These are phyloP conservation scores for Aspergillus proliferans DNA, from an alignment of 2,329 filamentous ascomycete genomes.

Conservation along the genomic window DNA sequence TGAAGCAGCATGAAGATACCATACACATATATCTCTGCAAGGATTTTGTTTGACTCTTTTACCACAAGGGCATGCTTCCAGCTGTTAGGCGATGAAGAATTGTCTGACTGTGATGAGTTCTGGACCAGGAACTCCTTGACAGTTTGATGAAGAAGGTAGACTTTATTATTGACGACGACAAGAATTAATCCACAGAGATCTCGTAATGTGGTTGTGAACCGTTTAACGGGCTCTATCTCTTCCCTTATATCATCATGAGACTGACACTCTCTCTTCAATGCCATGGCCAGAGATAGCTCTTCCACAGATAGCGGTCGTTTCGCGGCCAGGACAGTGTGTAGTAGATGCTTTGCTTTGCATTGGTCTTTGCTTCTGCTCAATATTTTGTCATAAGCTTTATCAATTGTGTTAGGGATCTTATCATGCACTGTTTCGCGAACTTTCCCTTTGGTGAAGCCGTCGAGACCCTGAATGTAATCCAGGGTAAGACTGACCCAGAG, in stretches of 20 bases:
- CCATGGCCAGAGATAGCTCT: constrained; percentile 5
- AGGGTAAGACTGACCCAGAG: constrained; percentile 31
- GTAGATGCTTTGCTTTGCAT: neutral
- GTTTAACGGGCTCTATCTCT: constrained; percentile 1
- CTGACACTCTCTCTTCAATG: neutral
- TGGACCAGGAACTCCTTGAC: constrained; percentile 17
- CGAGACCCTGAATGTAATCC: neutral
- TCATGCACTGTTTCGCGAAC: neutral
- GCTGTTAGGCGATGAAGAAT: neutral
- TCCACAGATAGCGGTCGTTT: constrained; percentile 4
- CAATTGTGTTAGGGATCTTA: constrained; percentile 1
- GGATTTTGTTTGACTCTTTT: neutral
- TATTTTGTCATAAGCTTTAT: constrained; percentile 5
- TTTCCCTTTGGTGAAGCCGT: neutral
- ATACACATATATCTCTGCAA: constrained; percentile 6
- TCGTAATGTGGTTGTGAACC: constrained; percentile 6
- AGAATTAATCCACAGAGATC: constrained; percentile 14
- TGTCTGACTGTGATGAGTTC: neutral
- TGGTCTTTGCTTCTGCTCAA: constrained; percentile 1
- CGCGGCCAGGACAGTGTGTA: constrained; percentile 5
- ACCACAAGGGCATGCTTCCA: constrained; percentile 6
- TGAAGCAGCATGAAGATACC: constrained; percentile 1
- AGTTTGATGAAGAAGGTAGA: constrained; percentile 20
- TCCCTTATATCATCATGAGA: neutral
- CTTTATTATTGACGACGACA: constrained; percentile 6